phyloP scores from a whole-genome alignment of 768 basidiomycete genomes.

The Boletus sensibilis region DNA sequence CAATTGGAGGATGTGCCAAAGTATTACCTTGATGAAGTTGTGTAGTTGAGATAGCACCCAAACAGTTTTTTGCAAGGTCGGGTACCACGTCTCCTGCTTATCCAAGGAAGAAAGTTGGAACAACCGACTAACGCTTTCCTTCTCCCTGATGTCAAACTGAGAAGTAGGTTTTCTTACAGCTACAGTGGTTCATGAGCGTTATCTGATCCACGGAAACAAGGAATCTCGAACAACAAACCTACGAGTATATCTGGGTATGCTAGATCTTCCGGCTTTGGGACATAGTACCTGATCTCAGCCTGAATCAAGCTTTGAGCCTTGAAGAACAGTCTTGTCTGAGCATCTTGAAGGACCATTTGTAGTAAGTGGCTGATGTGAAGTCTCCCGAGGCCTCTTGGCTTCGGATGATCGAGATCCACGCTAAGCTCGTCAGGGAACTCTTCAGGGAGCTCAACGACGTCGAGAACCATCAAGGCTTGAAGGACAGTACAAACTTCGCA shows the following conservation, averaged over 20 bases:
- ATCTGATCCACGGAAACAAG: not conserved
- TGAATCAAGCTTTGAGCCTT: conserved; percentile 92
- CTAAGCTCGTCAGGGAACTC: conserved; percentile 35
- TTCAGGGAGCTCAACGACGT: conserved; percentile 48
- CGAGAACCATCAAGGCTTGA: conserved; percentile 93
- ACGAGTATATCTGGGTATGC: conserved; percentile 83
- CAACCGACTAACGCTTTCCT: conserved; percentile 65
- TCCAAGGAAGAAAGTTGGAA: conserved; percentile 71
- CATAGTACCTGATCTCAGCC: conserved; percentile 82
- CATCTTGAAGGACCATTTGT: conserved; percentile 91
- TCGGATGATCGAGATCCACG: conserved; percentile 39
- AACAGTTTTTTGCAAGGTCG: conserved; percentile 81
- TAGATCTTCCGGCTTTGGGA: conserved; percentile 74
- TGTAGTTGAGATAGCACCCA: conserved; percentile 91
- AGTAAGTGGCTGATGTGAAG: conserved; percentile 81
- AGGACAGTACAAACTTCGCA: conserved; percentile 97
- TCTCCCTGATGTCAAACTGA: conserved; percentile 55
- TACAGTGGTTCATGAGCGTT: conserved; percentile 25
- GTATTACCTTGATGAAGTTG: conserved; percentile 83
- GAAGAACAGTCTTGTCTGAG: conserved; percentile 94
- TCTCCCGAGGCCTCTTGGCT: conserved; percentile 45
- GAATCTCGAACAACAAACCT: conserved; percentile 42
- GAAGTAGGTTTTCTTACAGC: conserved; percentile 45
- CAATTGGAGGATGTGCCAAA: not conserved
- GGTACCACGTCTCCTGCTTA: conserved; percentile 88